phyloP scores from a whole-genome alignment of 2,329 filamentous ascomycete genomes.

The Aspergillus carbonarius region DNA sequence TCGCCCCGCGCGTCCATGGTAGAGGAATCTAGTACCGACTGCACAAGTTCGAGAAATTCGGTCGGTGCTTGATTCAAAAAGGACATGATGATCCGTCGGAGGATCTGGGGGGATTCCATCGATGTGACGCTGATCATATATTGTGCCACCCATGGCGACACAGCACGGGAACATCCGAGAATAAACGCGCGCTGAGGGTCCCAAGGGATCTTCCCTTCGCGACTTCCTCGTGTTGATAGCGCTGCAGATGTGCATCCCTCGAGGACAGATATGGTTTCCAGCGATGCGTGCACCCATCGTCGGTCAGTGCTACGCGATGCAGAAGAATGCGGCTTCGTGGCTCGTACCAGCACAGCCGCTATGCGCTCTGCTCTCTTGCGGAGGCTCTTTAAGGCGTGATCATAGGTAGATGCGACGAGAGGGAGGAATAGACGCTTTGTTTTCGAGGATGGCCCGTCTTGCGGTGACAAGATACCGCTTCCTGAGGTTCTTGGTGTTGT shows the following conservation, averaged over 20 bases:
- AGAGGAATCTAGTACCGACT: constrained; percentile 28
- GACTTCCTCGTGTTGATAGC: constrained; percentile 9
- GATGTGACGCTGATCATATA: constrained; percentile 40
- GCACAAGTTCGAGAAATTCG: constrained; percentile 37
- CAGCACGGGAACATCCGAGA: neutral
- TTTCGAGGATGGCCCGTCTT: constrained; percentile 18
- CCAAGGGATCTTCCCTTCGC: neutral
- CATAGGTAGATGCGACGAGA: constrained; percentile 18
- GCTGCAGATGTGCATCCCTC: constrained; percentile 21
- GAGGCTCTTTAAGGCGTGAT: constrained; percentile 12
- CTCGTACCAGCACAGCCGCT: neutral
- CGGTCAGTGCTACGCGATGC: neutral
- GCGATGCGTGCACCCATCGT: constrained; percentile 14
- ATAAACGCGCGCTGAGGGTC: neutral
- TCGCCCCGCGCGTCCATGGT: neutral
- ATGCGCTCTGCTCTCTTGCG: constrained; percentile 12
- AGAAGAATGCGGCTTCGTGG: neutral
- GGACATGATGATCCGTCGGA: constrained; percentile 41
- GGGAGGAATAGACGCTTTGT: constrained; percentile 20
- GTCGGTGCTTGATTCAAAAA: constrained; percentile 43
- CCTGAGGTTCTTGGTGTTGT: neutral
- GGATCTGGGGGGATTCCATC: constrained; percentile 30
- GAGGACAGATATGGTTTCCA: constrained; percentile 20
- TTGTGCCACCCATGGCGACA: constrained; percentile 37
- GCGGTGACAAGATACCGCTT: constrained; percentile 5